These are phyloP conservation scores for Nemania abortiva DNA, from an alignment of 2,329 filamentous ascomycete genomes.

Conservation along the genomic window DNA sequence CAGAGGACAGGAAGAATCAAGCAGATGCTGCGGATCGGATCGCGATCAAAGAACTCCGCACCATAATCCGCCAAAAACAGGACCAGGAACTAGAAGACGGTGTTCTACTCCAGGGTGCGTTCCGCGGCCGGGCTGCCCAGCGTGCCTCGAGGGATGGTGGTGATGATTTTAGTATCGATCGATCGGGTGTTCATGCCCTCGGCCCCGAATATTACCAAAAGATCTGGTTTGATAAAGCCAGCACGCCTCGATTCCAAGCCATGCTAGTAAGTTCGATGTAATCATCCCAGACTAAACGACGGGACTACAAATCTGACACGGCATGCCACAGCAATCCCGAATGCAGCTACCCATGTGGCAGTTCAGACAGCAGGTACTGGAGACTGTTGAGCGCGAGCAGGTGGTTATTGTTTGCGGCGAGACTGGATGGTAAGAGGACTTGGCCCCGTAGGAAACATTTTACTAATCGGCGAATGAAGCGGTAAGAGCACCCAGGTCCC, in stretches of 20 bases:
- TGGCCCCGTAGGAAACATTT: background rate
- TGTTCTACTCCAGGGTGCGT: constrained; percentile 81
- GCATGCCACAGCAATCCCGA: constrained; percentile 65
- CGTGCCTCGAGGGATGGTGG: constrained; percentile 61
- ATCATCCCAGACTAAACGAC: background rate
- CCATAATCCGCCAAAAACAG: constrained; percentile 75
- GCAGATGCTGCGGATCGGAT: constrained; percentile 77
- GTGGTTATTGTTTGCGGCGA: constrained; percentile 96
- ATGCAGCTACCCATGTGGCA: constrained; percentile 90
- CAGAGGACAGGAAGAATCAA: constrained; percentile 75
- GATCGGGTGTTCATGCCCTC: constrained; percentile 54
- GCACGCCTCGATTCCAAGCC: constrained; percentile 72
- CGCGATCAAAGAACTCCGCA: constrained; percentile 74
- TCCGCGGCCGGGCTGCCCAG: constrained; percentile 69
- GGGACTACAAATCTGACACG: constrained; percentile 24
- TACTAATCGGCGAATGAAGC: constrained; percentile 52
- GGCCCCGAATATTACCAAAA: constrained; percentile 65
- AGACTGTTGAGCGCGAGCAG: constrained; percentile 81
- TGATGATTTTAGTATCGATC: constrained; percentile 63
- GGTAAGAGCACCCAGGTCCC: constrained; percentile 99
- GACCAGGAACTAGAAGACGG: constrained; percentile 79
- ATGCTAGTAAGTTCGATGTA: constrained; percentile 74
- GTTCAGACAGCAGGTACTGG: constrained; percentile 82
- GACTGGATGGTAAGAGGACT: constrained; percentile 78
- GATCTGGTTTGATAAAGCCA: constrained; percentile 71